Evolutionary conservation across 2,329 filamentous ascomycete species (phyloP), one percentile per base, ranked within the genome.

Genomic region (Dactylellina drechsleri): DNA sequence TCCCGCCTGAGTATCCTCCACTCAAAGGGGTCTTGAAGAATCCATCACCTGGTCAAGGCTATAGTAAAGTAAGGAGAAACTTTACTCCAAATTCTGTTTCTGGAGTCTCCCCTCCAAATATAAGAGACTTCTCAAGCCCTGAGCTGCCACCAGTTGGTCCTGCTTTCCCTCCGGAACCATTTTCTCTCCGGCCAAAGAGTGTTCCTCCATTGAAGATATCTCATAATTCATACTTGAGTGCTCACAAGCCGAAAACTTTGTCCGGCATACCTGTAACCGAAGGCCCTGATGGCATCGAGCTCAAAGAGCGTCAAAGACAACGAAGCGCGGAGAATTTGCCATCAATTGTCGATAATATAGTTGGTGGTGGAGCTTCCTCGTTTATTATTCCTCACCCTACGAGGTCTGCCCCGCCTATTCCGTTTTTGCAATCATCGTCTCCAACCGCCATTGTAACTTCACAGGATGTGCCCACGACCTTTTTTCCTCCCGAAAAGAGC

Each of bases 371-470:
- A 8, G 4, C 20, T 36, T 31, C 53, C 5, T 40, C 43, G 8
- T 68, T 47, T n/a, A 36, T 53, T 12, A 64, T 68, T 16, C 64
- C 71, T n/a, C 62, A 59, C 23, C 58, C 71, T 28, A 75, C 71
- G 31, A 56, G 62, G 28, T n/a, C 64, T 31, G 18, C 64, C 16
- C 62, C 70, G 7, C 23, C 50, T 2, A 62, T 74, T 45, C 70
- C 62, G 3, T 74, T 67, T 16, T n/a, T 67, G 12, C 54, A 61
- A 50, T 18, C 41, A 16, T 50, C 41, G 12, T 64, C 62, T 2
- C 58, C 62, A n/a, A 28, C 57, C 52, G 49, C 70, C 6, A 7
- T 18, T 15, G 5, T 40, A 31, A 40, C 13, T 23, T 47, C 49
- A 28, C 56, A 62, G 16, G 47, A 53, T 3, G 18, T 40, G n/a